Evolutionary conservation across 164 flowering plant species (phyloP), one percentile per base, ranked within the genome.

Genomic region (Stephania yunnanensis): DNA sequence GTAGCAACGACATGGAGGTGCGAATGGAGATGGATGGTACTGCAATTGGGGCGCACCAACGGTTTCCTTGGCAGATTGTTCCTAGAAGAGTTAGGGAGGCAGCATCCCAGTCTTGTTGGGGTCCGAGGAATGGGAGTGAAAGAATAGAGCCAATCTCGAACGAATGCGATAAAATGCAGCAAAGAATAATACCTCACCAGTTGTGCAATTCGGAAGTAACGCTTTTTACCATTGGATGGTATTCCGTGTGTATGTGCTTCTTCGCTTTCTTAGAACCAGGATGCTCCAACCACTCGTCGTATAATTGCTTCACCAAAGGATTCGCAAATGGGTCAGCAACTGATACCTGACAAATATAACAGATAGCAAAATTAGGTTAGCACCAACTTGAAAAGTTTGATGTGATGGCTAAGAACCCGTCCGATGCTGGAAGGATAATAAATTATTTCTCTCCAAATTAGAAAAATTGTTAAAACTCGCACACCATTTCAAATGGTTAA

Each of bases 211-310:
- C 89, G 48, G 97, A 73, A 70, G 97, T 84, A 29, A 90, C 80
- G 76, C 89, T 93, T 81, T 89, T 95, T 1, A 86, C 85, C 46
- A 94, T 75, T 1, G 92, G 95, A 67, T 94, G 99, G 81, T 92
- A 96, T 77, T 85, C 83, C 12, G 99, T 96, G 85, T 91, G 94
- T 80, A 92, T 64, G 75, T 83, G 79, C 79, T 71, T 83, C 80
- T 83, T 90, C 52, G 97, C 92, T 76, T 82, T 86, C 83, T 90
- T 91, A 0, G 99, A 96, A 64, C 98, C 97, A 58, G 99, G 95
- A 22, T 87, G 82, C 64, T 79, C 92, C 25, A 94, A 91, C 99
- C 99, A 96, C 74, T 96, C 95, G 10, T 83, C 83, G 68, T 96
- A 94, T 68, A 94, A 75, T 61, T 83, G 71, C 79, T 85, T 90